Evolutionary conservation across 805 yeast species (phyloP).

Genomic region (Suhomyces faveliae): DNA sequence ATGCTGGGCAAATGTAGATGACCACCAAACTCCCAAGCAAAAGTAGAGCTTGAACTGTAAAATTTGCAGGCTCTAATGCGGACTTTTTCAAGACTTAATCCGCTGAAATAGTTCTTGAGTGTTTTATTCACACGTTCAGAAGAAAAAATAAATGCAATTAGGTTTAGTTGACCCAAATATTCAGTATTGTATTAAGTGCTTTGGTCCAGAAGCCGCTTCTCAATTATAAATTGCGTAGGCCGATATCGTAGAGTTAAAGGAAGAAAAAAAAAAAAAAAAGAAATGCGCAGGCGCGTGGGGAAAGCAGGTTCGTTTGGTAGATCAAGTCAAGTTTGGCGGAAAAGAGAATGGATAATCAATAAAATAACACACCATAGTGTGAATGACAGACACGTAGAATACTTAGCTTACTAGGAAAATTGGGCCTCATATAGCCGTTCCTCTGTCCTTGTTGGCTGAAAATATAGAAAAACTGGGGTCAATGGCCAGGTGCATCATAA

Average conservation of each 20-base stretch:
- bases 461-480: not conserved
- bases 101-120: not conserved
- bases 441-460: not conserved
- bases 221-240: not conserved
- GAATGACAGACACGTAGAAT: too few relatives aligned
- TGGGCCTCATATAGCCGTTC: not conserved
- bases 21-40: not conserved
- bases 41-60: not conserved
- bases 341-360: not conserved
- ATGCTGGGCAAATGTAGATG: not conserved
- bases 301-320: not conserved
- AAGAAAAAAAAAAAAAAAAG: not conserved
- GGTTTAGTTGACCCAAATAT: not conserved
- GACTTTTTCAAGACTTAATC: not conserved
- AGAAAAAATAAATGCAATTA: not conserved
- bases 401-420: too few relatives aligned
- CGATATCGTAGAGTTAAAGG: not conserved
- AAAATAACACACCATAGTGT: too few relatives aligned
- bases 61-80: not conserved
- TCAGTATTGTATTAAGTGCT: not conserved
- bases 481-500: too few relatives aligned
- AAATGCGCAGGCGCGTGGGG: slow-evolving; percentile 3
- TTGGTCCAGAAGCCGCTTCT: not conserved
- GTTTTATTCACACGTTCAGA: not conserved
- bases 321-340: not conserved